Percentiles rank a stretch among this genome's conserved stretches.
Conservation (phyloP, 176 grass and related monocot species). For the Zoysia japonica region DNA sequence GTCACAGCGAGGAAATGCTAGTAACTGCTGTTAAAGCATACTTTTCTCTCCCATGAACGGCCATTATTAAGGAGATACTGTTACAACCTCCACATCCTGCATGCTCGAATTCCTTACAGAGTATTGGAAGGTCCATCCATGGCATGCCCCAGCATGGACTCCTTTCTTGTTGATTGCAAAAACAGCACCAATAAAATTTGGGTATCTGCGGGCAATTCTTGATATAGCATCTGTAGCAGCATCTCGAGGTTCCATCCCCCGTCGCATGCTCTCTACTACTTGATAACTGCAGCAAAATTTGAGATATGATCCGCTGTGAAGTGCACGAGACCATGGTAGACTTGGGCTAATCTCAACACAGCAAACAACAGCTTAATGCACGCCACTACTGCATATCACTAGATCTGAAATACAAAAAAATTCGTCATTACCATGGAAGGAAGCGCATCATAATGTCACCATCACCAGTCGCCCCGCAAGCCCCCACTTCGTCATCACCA, state of each 20-base stretch:
- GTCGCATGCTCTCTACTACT: slow-evolving; percentile 93
- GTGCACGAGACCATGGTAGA: neutral
- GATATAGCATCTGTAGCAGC: slow-evolving; percentile 82
- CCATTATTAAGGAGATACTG: slow-evolving; percentile 52
- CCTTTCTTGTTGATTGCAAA: slow-evolving; percentile 71
- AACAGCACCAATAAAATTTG: slow-evolving; percentile 73
- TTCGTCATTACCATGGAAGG: slow-evolving; percentile 75
- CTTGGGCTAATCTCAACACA: neutral
- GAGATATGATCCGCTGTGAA: neutral
- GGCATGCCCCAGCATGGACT: slow-evolving; percentile 67
- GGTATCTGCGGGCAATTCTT: slow-evolving; percentile 78
- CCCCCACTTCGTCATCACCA: slow-evolving; percentile 84
- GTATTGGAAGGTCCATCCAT: slow-evolving; percentile 94
- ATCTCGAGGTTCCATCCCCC: slow-evolving; percentile 65
- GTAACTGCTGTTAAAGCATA: neutral
- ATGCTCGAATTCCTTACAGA: slow-evolving; percentile 74
- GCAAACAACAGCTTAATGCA: neutral
- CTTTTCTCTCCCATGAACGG: slow-evolving; percentile 4
- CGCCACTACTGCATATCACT: neutral
- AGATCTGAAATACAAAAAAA: neutral
- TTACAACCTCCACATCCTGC: slow-evolving; percentile 73
- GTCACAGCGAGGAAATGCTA: neutral
- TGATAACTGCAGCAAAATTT: slow-evolving; percentile 63
- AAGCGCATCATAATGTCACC: slow-evolving; percentile 99
- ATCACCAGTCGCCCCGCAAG: slow-evolving; percentile 90